Conservation (phyloP, 192 early-diverging fungal species). For the Podila clonocystis region DNA sequence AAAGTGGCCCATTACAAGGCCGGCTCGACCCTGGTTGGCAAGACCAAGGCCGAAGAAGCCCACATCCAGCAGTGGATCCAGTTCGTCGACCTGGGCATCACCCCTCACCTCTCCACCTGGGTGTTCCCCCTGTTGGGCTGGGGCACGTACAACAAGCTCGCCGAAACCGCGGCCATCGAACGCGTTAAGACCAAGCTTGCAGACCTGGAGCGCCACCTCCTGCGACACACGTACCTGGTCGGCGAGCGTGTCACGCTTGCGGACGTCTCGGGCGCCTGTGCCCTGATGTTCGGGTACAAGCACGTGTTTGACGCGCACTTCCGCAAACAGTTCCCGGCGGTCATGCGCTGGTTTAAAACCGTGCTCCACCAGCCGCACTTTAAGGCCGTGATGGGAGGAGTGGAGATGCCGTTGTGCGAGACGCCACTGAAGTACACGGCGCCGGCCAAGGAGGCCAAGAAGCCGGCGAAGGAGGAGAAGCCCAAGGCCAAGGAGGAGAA, state of each 20-base stretch:
- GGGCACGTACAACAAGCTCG: constrained; percentile 52
- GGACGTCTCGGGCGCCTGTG: constrained; percentile 75
- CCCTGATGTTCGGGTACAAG: constrained; percentile 58
- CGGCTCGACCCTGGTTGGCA: constrained; percentile 57
- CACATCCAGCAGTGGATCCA: constrained; percentile 64
- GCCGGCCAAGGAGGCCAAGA: constrained; percentile 69
- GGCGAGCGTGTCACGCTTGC: constrained; percentile 93
- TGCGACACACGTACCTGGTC: constrained; percentile 89
- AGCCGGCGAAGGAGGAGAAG: constrained; percentile 63
- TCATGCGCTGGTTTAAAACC: constrained; percentile 93
- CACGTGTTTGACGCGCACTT: constrained; percentile 73
- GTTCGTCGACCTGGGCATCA: constrained; percentile 62
- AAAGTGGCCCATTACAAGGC: constrained; percentile 52
- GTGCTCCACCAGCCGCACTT: constrained; percentile 83
- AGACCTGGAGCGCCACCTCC: constrained; percentile 79
- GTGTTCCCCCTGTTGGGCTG: constrained; percentile 58
- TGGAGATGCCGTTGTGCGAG: constrained; percentile 63
- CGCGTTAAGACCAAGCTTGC: constrained; percentile 68
- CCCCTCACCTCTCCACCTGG: constrained; percentile 50
- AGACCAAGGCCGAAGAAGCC: constrained; percentile 58
- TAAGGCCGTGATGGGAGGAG: constrained; percentile 78
- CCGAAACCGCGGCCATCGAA: constrained; percentile 75
- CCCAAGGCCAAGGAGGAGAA: constrained; percentile 60
- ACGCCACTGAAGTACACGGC: constrained; percentile 62
- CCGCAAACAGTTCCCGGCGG: constrained; percentile 84